These are phyloP conservation scores for Pulveroboletus sp. DNA, from an alignment of 768 basidiomycete genomes.

Conservation along the genomic window DNA sequence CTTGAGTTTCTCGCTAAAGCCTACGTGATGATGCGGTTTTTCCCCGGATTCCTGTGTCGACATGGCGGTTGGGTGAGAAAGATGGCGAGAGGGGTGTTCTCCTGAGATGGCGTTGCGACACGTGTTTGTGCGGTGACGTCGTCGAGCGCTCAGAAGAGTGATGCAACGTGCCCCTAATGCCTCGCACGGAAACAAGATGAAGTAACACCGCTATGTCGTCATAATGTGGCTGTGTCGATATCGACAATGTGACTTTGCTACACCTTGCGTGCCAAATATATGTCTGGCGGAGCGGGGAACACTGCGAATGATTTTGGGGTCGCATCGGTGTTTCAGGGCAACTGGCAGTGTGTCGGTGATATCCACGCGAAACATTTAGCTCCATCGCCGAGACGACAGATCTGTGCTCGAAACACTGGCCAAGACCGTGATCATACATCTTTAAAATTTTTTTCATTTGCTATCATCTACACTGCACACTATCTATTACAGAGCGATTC, in stretches of 20 bases:
- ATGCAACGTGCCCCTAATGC: constrained; percentile 18
- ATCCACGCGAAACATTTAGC: background rate
- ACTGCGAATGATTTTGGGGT: background rate
- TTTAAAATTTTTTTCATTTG: background rate
- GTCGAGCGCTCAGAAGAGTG: constrained; percentile 2
- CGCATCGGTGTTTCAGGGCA: background rate
- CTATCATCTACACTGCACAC: constrained; percentile 15
- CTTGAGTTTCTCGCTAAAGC: constrained; percentile 17
- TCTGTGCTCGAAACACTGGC: background rate
- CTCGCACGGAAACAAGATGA: constrained; percentile 3
- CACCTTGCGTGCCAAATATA: background rate
- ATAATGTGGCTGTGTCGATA: constrained; percentile 9
- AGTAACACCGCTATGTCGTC: constrained; percentile 12
- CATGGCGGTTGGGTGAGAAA: background rate
- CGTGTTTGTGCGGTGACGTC: constrained; percentile 21
- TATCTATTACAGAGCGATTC: constrained; percentile 17
- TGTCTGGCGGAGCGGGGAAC: background rate
- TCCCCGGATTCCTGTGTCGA: background rate
- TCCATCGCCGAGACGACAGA: constrained; percentile 5
- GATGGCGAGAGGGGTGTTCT: too few species aligned
- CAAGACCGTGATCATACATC: constrained; percentile 7
- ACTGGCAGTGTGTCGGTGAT: background rate
- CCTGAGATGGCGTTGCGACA: background rate
- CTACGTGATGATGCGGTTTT: background rate
- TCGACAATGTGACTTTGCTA: background rate